phyloP scores from a whole-genome alignment of 2,329 filamentous ascomycete species.

The Fusarium continuum region DNA sequence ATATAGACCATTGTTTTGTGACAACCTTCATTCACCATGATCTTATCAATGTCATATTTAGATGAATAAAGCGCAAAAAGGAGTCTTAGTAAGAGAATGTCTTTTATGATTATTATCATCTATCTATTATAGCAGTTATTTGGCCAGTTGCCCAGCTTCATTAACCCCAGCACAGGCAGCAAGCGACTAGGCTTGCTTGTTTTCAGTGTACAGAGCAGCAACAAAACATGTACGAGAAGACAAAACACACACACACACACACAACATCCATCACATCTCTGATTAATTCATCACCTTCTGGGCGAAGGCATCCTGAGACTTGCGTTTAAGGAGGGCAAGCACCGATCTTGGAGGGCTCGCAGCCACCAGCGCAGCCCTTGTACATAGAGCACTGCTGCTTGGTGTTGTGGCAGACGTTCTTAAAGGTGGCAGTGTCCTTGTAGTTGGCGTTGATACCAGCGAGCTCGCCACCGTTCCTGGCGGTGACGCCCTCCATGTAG shows the following conservation, averaged over 20 bases:
- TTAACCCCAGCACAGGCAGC: background rate
- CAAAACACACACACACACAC: no score
- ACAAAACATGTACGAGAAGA: slow-evolving; percentile 1
- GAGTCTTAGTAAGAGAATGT: background rate
- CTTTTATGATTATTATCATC: background rate
- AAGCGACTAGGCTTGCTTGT: background rate
- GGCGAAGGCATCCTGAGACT: background rate
- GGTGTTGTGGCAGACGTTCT: slow-evolving; percentile 39
- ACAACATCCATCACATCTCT: background rate
- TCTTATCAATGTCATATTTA: no score
- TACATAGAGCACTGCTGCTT: slow-evolving; percentile 39
- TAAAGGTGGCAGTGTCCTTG: slow-evolving; percentile 28
- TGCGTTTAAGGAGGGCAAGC: slow-evolving; percentile 35
- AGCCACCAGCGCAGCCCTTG: slow-evolving; percentile 41
- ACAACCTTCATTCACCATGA: no score
- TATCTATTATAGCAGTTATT: background rate
- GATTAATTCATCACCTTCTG: background rate
- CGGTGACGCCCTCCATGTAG: slow-evolving; percentile 19
- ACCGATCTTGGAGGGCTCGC: slow-evolving; percentile 43
- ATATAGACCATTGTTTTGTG: no score
- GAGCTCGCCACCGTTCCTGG: slow-evolving; percentile 31
- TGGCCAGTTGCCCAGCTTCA: background rate
- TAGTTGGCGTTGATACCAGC: slow-evolving; percentile 35
- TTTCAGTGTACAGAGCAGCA: background rate
- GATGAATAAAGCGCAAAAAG: no score